Evolutionary conservation across 495 filamentous ascomycete genomes (phyloP).

Genomic region (Daldinia bambusicola): DNA sequence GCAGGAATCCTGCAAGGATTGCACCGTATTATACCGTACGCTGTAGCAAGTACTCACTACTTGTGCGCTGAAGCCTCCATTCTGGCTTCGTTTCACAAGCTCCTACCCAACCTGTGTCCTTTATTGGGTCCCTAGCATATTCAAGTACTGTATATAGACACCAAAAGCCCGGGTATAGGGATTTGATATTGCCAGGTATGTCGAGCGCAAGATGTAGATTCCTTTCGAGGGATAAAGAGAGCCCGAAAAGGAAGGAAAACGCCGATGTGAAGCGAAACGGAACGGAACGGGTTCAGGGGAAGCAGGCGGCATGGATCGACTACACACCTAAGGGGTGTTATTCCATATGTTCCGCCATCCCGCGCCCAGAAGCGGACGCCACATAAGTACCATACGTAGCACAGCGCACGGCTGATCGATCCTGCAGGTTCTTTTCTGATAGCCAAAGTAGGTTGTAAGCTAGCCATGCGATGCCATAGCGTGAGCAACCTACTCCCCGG

Average conservation of each 20-base stretch:
- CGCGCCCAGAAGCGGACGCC: conserved; percentile 19
- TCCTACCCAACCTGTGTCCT: conserved; percentile 1
- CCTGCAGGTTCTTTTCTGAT: conserved; percentile 26
- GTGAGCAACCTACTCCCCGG: conserved; percentile 19
- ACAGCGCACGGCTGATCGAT: conserved; percentile 31
- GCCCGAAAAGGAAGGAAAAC: conserved; percentile 7
- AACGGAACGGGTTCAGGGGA: conserved; percentile 1
- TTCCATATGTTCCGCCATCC: conserved; percentile 19
- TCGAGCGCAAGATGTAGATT: conserved; percentile 4
- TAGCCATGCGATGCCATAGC: conserved; percentile 25
- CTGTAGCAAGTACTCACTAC: background rate
- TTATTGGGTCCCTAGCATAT: background rate
- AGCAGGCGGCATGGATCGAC: conserved; percentile 2
- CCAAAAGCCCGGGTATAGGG: background rate
- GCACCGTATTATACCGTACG: conserved; percentile 3
- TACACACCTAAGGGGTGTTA: conserved; percentile 3
- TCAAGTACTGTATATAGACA: background rate
- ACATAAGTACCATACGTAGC: conserved; percentile 13
- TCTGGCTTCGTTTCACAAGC: background rate
- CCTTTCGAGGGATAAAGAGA: conserved; percentile 8
- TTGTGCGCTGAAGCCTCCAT: background rate
- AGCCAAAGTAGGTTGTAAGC: conserved; percentile 10
- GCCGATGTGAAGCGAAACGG: conserved; percentile 30
- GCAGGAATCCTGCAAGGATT: conserved; percentile 15
- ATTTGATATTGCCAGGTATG: conserved; percentile 5